Conservation (phyloP, 306 rosid species). For the Pyrus betulifolia region DNA sequence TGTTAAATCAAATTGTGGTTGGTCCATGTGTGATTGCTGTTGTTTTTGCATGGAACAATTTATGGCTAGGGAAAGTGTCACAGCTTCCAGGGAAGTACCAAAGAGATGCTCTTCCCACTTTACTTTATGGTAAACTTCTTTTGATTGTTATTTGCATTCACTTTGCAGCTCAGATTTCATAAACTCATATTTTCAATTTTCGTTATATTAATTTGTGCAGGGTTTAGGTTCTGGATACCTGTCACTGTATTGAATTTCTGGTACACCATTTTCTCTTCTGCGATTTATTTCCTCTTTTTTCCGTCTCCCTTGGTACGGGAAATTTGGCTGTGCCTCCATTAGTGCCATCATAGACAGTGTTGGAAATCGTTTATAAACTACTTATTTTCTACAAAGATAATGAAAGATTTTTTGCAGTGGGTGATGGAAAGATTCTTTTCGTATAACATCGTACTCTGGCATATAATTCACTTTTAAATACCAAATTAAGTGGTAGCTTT, state of each 20-base stretch:
- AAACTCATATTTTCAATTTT: slow-evolving; percentile 1
- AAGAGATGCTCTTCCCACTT: slow-evolving; percentile 70
- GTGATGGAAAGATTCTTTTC: not conserved
- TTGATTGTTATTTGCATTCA: not conserved
- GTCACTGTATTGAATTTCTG: slow-evolving; percentile 76
- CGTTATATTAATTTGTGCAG: slow-evolving; percentile 34
- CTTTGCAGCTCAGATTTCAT: not conserved
- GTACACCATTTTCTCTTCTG: slow-evolving; percentile 19
- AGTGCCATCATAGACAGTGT: not conserved
- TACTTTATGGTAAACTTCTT: slow-evolving; percentile 53
- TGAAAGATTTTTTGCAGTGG: not conserved
- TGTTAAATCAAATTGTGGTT: slow-evolving; percentile 77
- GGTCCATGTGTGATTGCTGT: slow-evolving; percentile 90
- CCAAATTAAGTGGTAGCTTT: not conserved
- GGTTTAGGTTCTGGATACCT: slow-evolving; percentile 97
- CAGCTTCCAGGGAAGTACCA: slow-evolving; percentile 78
- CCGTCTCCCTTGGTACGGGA: not conserved
- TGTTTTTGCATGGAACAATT: slow-evolving; percentile 86
- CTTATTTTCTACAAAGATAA: not conserved
- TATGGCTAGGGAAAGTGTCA: slow-evolving; percentile 70
- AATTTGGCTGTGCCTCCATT: not conserved
- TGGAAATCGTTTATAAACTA: not conserved
- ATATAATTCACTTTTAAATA: not conserved
- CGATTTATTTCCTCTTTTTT: not conserved
- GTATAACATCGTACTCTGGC: not conserved